Percentiles rank a stretch among this genome's conserved stretches.
Conservation (phyloP, 2,329 filamentous ascomycete species). For the Monilinia fructigena region DNA sequence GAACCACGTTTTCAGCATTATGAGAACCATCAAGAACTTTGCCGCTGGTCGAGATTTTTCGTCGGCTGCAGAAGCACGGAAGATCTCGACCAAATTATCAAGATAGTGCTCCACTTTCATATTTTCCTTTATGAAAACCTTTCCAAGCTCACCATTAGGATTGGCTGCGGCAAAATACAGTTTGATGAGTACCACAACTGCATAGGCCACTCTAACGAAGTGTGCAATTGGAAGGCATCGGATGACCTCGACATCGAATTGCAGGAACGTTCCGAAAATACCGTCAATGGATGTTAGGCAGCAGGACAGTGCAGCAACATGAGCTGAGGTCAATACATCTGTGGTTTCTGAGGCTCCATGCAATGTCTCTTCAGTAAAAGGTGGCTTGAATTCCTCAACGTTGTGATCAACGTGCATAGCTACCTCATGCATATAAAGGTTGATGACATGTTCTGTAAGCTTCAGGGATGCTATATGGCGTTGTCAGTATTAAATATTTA, state of each 20-base stretch:
- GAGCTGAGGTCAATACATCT: constrained; percentile 40
- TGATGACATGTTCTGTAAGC: constrained; percentile 53
- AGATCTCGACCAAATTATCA: constrained; percentile 66
- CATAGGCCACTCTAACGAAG: constrained; percentile 55
- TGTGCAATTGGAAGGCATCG: constrained; percentile 51
- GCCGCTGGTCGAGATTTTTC: constrained; percentile 63
- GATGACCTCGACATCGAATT: constrained; percentile 48
- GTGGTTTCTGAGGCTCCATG: constrained; percentile 26
- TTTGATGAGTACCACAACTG: constrained; percentile 58
- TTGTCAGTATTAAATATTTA: constrained; percentile 24
- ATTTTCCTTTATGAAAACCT: constrained; percentile 65
- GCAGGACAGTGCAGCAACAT: constrained; percentile 52
- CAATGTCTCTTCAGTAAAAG: constrained; percentile 39
- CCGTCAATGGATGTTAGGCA: constrained; percentile 54
- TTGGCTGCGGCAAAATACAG: constrained; percentile 60
- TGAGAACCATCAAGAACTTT: constrained; percentile 69
- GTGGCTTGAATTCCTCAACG: constrained; percentile 50
- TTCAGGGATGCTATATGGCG: constrained; percentile 45
- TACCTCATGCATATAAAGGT: constrained; percentile 59
- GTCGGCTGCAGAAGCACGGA: constrained; percentile 60
- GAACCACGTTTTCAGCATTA: constrained; percentile 67
- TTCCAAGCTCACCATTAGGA: constrained; percentile 64
- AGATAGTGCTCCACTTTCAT: constrained; percentile 67
- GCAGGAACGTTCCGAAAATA: constrained; percentile 52
- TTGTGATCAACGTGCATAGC: constrained; percentile 57